These are phyloP conservation scores for Teratosphaeria pseudoeucalypti DNA, from an alignment of 2,329 filamentous ascomycete genomes.

Conservation along the genomic window DNA sequence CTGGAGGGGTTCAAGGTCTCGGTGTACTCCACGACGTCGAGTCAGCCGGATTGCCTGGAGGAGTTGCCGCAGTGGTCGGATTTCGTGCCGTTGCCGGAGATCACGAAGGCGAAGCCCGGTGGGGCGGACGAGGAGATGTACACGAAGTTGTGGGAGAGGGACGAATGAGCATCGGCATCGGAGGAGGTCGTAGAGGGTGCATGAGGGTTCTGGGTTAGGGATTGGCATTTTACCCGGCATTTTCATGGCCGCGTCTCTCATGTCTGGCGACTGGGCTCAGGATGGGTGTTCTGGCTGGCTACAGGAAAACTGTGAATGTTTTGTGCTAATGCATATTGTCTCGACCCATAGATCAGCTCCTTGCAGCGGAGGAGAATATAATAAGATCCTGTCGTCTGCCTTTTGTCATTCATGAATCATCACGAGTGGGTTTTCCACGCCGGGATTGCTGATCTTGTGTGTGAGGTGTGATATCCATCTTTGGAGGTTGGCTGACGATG, in stretches of 20 bases:
- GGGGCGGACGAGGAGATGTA: constrained; percentile 3
- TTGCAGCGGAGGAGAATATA: too few species aligned
- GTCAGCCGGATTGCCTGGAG: constrained; percentile 4
- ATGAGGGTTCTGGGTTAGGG: background rate
- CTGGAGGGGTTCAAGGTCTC: constrained; percentile 30
- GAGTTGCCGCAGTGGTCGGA: constrained; percentile 15
- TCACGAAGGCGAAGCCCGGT: constrained; percentile 18
- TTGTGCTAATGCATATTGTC: too few species aligned
- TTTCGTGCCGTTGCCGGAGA: constrained; percentile 14
- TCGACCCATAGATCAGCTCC: too few species aligned
- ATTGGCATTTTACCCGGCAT: background rate
- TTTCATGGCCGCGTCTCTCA: background rate
- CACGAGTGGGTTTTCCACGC: too few species aligned
- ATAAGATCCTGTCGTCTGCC: too few species aligned
- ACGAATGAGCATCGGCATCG: background rate
- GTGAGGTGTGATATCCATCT: too few species aligned
- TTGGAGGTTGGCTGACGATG: too few species aligned
- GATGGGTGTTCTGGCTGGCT: too few species aligned
- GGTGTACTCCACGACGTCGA: constrained; percentile 28
- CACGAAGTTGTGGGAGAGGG: background rate
- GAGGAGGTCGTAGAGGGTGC: background rate
- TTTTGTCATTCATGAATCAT: too few species aligned
- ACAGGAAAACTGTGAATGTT: too few species aligned
- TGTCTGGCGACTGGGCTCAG: background rate
- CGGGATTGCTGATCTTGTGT: too few species aligned